These are phyloP conservation scores for Phialocephala subalpina DNA, from an alignment of 2,329 filamentous ascomycete species.

Conservation along the genomic window DNA sequence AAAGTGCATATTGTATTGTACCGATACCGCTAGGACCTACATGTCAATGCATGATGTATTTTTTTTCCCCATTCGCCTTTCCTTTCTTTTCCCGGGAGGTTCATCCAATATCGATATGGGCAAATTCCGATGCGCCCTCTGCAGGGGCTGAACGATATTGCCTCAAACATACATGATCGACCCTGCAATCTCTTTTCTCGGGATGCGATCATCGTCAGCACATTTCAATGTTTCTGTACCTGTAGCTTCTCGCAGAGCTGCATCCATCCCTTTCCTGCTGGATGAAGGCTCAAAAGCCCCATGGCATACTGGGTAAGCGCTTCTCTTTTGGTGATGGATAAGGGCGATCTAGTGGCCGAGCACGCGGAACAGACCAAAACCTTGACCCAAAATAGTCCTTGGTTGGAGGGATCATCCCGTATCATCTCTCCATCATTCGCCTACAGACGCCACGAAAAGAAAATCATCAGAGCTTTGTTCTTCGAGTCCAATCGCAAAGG, in stretches of 20 bases:
- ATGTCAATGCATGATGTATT: background rate
- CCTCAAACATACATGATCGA: background rate
- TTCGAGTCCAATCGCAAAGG: background rate
- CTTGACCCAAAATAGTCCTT: background rate
- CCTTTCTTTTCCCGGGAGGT: background rate
- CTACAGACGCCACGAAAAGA: slow-evolving; percentile 3
- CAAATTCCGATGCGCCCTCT: background rate
- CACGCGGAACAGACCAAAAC: background rate
- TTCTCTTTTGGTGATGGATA: background rate
- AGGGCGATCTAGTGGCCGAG: slow-evolving; percentile 13
- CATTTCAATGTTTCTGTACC: background rate
- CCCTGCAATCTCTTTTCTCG: background rate
- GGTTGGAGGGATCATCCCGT: background rate
- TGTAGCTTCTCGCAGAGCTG: background rate
- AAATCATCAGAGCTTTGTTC: background rate
- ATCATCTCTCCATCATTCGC: background rate
- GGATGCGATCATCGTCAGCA: background rate
- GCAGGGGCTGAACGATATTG: background rate
- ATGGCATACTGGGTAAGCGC: background rate
- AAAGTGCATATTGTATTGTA: background rate
- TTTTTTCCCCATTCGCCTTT: background rate
- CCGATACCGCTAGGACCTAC: background rate
- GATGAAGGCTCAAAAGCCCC: background rate
- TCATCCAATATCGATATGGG: slow-evolving; percentile 3
- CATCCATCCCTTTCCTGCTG: background rate